Conservation (phyloP, 2,329 filamentous ascomycete species). For the Fusarium sp. region DNA sequence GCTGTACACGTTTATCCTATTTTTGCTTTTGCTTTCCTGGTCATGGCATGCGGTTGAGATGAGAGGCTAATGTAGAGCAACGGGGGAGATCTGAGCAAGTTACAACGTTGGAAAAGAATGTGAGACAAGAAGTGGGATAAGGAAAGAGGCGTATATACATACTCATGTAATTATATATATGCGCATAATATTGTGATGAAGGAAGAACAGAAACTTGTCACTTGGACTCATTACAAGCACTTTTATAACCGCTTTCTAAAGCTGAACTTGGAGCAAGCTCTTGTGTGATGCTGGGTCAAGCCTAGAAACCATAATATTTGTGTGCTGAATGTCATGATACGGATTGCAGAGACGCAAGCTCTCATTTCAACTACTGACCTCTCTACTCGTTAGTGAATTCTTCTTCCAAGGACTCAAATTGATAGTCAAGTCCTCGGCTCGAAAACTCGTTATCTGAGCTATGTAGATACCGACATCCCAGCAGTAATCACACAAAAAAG, state of each 20-base stretch:
- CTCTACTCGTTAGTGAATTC: too few species aligned
- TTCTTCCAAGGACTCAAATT: too few species aligned
- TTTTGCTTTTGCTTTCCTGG: conserved; percentile 1
- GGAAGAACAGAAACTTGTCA: conserved; percentile 34
- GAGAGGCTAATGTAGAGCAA: conserved; percentile 6
- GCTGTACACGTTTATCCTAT: conserved; percentile 34
- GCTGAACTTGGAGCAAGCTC: too few species aligned
- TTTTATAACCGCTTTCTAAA: too few species aligned
- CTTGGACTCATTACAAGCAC: conserved; percentile 1
- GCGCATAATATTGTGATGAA: conserved; percentile 40
- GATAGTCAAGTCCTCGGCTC: too few species aligned
- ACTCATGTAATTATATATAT: conserved; percentile 45
- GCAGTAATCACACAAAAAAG: background rate
- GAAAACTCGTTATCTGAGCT: background rate
- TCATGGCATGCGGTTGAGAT: background rate
- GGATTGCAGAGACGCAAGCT: too few species aligned
- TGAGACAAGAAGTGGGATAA: background rate
- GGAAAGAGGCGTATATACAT: conserved; percentile 32
- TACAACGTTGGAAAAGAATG: conserved; percentile 17
- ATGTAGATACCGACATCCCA: background rate
- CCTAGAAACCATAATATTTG: too few species aligned
- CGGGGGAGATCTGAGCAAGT: background rate
- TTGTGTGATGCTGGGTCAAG: too few species aligned
- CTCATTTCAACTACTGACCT: too few species aligned
- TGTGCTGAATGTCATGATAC: too few species aligned